Evolutionary conservation across 805 yeast species (phyloP), one percentile per base, ranked within the genome.

Genomic region (Nakazawaea holstii): DNA sequence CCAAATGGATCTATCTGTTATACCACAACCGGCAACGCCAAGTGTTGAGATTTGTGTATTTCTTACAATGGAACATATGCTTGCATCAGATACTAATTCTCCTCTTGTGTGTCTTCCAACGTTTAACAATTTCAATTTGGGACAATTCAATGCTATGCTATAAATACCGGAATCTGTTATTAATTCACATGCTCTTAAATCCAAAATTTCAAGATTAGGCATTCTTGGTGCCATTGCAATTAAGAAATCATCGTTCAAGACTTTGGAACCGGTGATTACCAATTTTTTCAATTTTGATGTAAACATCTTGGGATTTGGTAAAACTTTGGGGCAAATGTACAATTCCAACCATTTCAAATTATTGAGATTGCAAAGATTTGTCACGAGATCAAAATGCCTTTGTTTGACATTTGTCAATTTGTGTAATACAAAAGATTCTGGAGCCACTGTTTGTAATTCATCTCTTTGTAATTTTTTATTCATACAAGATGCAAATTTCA

Each of bases 21-120:
- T 75, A 39, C 77, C 71, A 62, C 96, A 88, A 6, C 98, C 98
- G 0, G 97, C 96, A 17, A 89, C 67, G 0, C 97, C 97, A 39
- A 91, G 68, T 0, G 97, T 89, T 39, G 73, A 70, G 40, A 84
- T 70, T 17, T 66, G 60, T 46, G 89, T 82, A 55, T 77, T 76
- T 32, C 70, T 69, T 8, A 81, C 76, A 27, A 90, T 65, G 11
- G 75, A 73, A 11, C 76, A 67, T 26, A 90, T 61, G 6, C 94
- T 79, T 33, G 76, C 69, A 67, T 87, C 92, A 1, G 95, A 82
- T 41, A 91, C 78, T 29, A 76, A 64, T 37, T 79, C 75, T 32
- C 91, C 87, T 44, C 76, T 74, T 30, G 74, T 67, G 49, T 87
- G 90, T 50, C 97, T 76, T 9, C 97, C 97, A 47, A 89, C 74